phyloP scores from a whole-genome alignment of 2,329 filamentous ascomycete genomes.

The Pseudogymnoascus sp. region DNA sequence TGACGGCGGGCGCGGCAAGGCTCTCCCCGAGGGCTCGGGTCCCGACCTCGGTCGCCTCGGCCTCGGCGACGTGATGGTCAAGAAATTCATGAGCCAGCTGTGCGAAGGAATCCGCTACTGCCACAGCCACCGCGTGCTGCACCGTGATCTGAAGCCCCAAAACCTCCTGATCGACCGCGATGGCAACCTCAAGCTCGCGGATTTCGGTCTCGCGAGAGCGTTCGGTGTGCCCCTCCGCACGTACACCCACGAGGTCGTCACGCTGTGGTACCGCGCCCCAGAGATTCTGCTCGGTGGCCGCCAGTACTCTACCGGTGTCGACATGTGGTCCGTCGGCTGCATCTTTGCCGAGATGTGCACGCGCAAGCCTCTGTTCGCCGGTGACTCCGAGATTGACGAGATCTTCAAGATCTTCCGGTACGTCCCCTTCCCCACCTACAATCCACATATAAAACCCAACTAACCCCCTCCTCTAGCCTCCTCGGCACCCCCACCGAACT shows the following conservation, averaged over 20 bases:
- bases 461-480: slow-evolving; percentile 39
- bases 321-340: slow-evolving; percentile 93
- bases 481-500: slow-evolving; percentile 77
- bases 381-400: slow-evolving; percentile 87
- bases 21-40: slow-evolving; percentile 68
- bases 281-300: slow-evolving; percentile 86
- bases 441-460: slow-evolving; percentile 9
- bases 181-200: slow-evolving; percentile 81
- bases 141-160: slow-evolving; percentile 85
- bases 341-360: slow-evolving; percentile 98
- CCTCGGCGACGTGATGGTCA: slow-evolving; percentile 71
- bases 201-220: slow-evolving; percentile 82
- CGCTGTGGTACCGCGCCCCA: slow-evolving; percentile 84
- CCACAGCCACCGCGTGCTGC: slow-evolving; percentile 78
- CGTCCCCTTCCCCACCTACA: slow-evolving; percentile 23
- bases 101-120: slow-evolving; percentile 81
- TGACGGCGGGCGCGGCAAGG: slow-evolving; percentile 77
- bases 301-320: slow-evolving; percentile 87
- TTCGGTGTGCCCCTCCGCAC: slow-evolving; percentile 87
- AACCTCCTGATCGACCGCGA: slow-evolving; percentile 81
- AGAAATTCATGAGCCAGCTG: slow-evolving; percentile 87
- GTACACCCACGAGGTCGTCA: slow-evolving; percentile 93
- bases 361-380: slow-evolving; percentile 82
- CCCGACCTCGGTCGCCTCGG: slow-evolving; percentile 57
- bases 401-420: slow-evolving; percentile 93